Conservation (phyloP, 352 stramenopile genomes). For the Ochromonadaceae sp. region DNA sequence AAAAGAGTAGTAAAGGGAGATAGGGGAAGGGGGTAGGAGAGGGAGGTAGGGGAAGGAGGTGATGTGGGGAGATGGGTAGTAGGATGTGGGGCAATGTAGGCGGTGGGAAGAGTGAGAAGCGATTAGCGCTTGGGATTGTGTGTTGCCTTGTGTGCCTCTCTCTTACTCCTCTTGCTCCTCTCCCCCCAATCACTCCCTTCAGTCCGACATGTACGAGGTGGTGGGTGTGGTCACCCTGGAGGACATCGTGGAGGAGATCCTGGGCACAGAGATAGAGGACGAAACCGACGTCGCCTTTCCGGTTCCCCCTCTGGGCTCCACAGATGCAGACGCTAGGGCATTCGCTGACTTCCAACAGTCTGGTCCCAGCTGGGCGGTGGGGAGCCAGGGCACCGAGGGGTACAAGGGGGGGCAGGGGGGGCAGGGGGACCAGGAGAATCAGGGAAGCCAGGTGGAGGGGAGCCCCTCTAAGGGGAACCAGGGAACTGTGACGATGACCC, state of each 20-base stretch:
- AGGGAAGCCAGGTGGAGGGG: too few species aligned
- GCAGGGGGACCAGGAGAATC: too few species aligned
- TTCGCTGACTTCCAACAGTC: too few species aligned
- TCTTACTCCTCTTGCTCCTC: too few species aligned
- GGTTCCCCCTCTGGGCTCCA: background rate
- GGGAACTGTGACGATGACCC: background rate
- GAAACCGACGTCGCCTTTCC: conserved; percentile 59
- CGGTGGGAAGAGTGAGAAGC: too few species aligned
- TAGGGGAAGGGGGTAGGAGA: too few species aligned
- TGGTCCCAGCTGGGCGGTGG: too few species aligned
- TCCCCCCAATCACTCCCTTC: too few species aligned
- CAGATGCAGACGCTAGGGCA: background rate
- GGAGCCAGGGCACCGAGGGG: too few species aligned
- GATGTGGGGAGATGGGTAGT: background rate
- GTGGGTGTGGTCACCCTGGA: conserved; percentile 93
- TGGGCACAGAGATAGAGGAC: conserved; percentile 86
- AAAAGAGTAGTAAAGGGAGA: too few species aligned
- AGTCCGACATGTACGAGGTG: conserved; percentile 90
- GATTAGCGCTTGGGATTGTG: conserved; percentile 11
- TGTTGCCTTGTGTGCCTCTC: background rate
- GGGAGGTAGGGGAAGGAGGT: conserved; percentile 54
- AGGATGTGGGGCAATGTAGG: too few species aligned
- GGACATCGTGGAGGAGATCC: conserved; percentile 94
- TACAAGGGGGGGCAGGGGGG: too few species aligned
- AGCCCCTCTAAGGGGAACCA: background rate